Evolutionary conservation across 768 basidiomycete genomes (phyloP), one percentile per base, ranked within the genome.

Genomic region (Naematelia encephala): DNA sequence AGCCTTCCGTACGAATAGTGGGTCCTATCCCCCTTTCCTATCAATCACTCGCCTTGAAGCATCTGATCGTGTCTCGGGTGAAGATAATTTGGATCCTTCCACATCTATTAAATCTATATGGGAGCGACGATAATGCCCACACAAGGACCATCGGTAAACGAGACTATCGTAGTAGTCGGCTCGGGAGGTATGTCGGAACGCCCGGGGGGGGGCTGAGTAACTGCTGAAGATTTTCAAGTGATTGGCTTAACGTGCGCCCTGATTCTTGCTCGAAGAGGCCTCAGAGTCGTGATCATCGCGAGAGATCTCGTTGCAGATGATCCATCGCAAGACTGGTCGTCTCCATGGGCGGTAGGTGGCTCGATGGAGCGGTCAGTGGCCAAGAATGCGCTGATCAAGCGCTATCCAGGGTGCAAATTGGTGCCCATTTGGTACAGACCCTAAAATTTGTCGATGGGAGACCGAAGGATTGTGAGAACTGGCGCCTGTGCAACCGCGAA

Each of bases 291-390:
- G 5, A 55, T 79, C 28, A 55, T 77, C 14, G 77, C 72, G 0
- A 63, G 69, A 39, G 77, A 79, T 57, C 45, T 77, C 22, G 75
- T 77, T 0, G 68, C 75, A 22, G 77, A 79, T 61, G 22, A 50
- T 0, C 29, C 61, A 23, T 65, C 61, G 13, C 54, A 61, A 1
- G 67, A 59, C 1, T 79, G 78, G 56, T 74, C 77, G 4, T 63
- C 59, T n/a, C 44, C 44, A 46, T 30, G 16, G n/a, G 26, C 10
- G 10, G 27, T 54, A 21, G 25, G 39, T 42, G 13, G 16, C 39
- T 19, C 27, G 12, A 14, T 23, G n/a, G 3, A 25, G n/a, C 44
- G n/a, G n/a, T 5, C 16, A 39, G 14, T 4, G 39, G n/a, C n/a
- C 39, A n/a, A n/a, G n/a, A n/a, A n/a, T n/a, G n/a, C n/a, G n/a